Evolutionary conservation across 2,329 filamentous ascomycete species (phyloP), one percentile per base, ranked within the genome.

Genomic region (Talaromyces pinophilus): DNA sequence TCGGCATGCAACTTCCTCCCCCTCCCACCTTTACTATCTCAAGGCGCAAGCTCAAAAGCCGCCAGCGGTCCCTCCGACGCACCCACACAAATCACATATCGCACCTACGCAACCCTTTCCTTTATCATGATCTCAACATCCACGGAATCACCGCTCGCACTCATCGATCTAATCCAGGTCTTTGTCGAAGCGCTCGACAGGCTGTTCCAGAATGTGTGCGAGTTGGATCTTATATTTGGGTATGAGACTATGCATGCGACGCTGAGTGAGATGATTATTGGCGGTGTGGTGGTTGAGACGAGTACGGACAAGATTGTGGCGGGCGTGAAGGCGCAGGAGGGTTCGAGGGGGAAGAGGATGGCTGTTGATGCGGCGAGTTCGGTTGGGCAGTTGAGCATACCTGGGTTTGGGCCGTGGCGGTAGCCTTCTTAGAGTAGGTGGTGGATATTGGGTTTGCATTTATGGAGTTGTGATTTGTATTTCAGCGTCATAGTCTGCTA

Each of bases 71-170:
- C 88, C 80, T 93, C 92, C 76, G 95, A 98, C 80, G 90, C 93
- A 11, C 95, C 95, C 10, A 95, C 93, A 5, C 91, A 98, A 67
- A 93, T 99, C 55, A 98, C 95, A 8, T 99, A 99, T 84, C 92
- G 95, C 67, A 92, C 97, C 84, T 99, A 98, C 77, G 95, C 95
- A 10, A 99, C 95, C 0, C 90, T 99, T 68, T 98, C 96, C 82
- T 99, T 99, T 83, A 99, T 99, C 79, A 85, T 99, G 77, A 99
- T 99, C 75, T 95, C 91, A 42, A 99, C 96, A 4, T 92, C 93
- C 5, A 97, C 95, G 67, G 95, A 99, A 80, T 97, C 92, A 0
- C 95, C 95, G 0, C 89, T 99, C 2, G 95, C 95, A 0, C 86
- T 99, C 28, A 93, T 99, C 69, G 95, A 99, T 79, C 83, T 99